A percentile compares a stretch with the other conserved stretches of the same genome.
These are phyloP conservation scores for Paulownia fortunei DNA, from an alignment of 257 asterid species.

Conservation along the genomic window DNA sequence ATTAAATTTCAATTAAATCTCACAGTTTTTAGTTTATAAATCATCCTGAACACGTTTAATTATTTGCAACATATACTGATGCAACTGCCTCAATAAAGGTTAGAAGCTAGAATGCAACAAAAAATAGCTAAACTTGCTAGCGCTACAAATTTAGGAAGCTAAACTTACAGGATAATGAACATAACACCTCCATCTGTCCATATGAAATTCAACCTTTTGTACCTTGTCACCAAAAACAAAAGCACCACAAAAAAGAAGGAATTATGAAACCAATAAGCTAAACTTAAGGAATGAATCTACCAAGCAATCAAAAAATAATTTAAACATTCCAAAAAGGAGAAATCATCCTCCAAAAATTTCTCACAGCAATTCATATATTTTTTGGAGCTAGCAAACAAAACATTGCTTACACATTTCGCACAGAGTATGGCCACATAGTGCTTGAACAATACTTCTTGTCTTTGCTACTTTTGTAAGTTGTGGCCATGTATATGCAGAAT, in stretches of 20 bases:
- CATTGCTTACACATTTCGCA: not conserved
- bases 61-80: slow-evolving; percentile 6
- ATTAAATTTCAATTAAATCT: slow-evolving; percentile 7
- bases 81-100: slow-evolving; percentile 13
- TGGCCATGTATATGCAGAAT: too few relatives aligned
- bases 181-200: slow-evolving; percentile 56
- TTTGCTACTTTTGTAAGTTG: not conserved
- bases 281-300: slow-evolving; percentile 12
- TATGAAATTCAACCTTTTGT: slow-evolving; percentile 42
- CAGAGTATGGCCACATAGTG: not conserved
- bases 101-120: slow-evolving; percentile 1
- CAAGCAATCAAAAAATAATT: not conserved
- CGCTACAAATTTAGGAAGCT: not conserved
- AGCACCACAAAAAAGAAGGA: not conserved
- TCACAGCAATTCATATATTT: slow-evolving; percentile 11
- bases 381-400: not conserved
- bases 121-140: slow-evolving; percentile 15
- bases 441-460: not conserved
- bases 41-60: not conserved
- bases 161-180: slow-evolving; percentile 78
- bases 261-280: slow-evolving; percentile 10
- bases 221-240: slow-evolving; percentile 47
- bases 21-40: not conserved
- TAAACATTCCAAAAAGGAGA: not conserved
- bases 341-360: not conserved